Percentiles rank a stretch among this genome's conserved stretches.
These are phyloP conservation scores for Sordariomycetes sp. DNA, from an alignment of 2,329 filamentous ascomycete species.

Conservation along the genomic window DNA sequence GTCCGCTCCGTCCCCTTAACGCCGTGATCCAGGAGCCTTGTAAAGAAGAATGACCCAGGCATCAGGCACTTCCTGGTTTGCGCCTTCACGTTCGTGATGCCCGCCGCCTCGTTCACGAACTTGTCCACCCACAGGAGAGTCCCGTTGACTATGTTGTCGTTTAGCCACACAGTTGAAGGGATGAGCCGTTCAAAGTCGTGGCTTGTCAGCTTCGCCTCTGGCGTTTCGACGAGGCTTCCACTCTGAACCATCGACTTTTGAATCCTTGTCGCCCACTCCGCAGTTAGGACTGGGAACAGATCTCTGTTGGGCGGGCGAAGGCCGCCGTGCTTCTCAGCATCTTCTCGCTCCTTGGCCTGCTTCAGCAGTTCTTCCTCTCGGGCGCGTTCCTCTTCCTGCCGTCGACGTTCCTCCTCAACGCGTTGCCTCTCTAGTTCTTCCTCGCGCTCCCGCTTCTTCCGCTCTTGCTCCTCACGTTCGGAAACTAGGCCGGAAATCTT, in stretches of 20 bases:
- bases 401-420: slow-evolving; percentile 1
- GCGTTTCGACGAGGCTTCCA: not conserved
- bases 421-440: not conserved
- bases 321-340: not conserved
- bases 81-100: slow-evolving; percentile 30
- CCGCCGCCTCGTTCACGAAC: slow-evolving; percentile 41
- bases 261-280: slow-evolving; percentile 2
- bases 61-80: slow-evolving; percentile 44
- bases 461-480: not conserved
- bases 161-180: slow-evolving; percentile 49
- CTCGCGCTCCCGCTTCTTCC: slow-evolving; percentile 1
- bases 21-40: slow-evolving; percentile 33
- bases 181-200: slow-evolving; percentile 55
- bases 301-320: slow-evolving; percentile 2
- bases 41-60: slow-evolving; percentile 55
- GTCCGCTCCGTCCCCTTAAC: slow-evolving; percentile 35
- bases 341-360: not conserved
- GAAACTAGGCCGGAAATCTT: not conserved
- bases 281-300: slow-evolving; percentile 1
- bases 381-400: not conserved
- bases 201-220: slow-evolving; percentile 13
- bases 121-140: slow-evolving; percentile 47
- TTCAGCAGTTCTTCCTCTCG: not conserved
- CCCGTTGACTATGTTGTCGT: slow-evolving; percentile 63
- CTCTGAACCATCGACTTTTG: not conserved